These are phyloP conservation scores for Coemansia sp. DNA, from an alignment of 192 early-diverging fungal species.

Conservation along the genomic window DNA sequence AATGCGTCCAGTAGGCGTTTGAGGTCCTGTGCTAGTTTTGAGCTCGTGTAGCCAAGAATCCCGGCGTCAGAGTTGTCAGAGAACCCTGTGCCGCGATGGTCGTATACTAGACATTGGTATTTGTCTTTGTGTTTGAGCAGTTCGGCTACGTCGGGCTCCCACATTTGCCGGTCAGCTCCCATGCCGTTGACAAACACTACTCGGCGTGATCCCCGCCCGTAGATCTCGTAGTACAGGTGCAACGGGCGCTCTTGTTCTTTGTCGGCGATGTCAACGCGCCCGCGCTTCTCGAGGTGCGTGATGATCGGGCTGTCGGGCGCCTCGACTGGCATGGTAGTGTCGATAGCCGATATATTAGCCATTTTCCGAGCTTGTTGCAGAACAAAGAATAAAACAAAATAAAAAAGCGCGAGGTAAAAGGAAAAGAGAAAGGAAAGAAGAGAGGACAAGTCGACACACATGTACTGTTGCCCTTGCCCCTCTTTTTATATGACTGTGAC, in stretches of 20 bases:
- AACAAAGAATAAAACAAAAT: background rate
- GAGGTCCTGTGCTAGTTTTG: slow-evolving; percentile 56
- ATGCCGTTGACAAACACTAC: slow-evolving; percentile 46
- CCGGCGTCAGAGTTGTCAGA: slow-evolving; percentile 11
- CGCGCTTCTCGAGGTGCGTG: slow-evolving; percentile 37
- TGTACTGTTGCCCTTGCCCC: too few relatives aligned
- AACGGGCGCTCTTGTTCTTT: background rate
- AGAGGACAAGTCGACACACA: too few relatives aligned
- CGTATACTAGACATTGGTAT: slow-evolving; percentile 71
- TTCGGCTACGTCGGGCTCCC: slow-evolving; percentile 50
- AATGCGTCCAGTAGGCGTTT: slow-evolving; percentile 60
- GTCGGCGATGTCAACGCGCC: slow-evolving; percentile 16
- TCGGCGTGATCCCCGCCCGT: slow-evolving; percentile 18
- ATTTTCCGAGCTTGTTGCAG: background rate
- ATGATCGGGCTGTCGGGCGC: slow-evolving; percentile 37
- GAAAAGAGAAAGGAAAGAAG: background rate
- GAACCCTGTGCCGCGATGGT: slow-evolving; percentile 76
- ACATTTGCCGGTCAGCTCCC: slow-evolving; percentile 50
- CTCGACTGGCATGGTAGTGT: slow-evolving; percentile 44
- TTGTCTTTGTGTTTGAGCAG: slow-evolving; percentile 55
- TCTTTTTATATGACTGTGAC: background rate
- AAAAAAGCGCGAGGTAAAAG: background rate
- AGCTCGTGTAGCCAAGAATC: slow-evolving; percentile 8
- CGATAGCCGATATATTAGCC: slow-evolving; percentile 8
- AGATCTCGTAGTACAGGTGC: slow-evolving; percentile 45